Conservation (phyloP, 1,284 basidiomycete species). For the Laetiporus sulphureus region DNA sequence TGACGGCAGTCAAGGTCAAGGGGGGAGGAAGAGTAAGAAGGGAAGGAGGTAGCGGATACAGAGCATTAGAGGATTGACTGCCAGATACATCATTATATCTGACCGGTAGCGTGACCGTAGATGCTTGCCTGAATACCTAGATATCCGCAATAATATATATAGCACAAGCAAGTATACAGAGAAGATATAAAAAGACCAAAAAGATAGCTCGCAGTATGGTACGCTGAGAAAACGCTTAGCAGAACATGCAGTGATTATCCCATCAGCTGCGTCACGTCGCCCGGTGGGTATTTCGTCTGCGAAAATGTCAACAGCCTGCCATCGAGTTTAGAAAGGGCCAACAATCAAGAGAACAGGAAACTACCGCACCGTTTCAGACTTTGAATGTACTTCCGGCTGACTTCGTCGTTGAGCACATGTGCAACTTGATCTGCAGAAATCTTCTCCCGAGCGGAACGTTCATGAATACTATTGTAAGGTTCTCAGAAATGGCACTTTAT, state of each 20-base stretch:
- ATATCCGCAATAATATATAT: too few species aligned
- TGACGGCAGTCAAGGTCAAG: background rate
- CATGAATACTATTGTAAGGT: conserved; percentile 92
- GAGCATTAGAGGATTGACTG: too few species aligned
- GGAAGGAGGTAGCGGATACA: conserved; percentile 9
- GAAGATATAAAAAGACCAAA: too few species aligned
- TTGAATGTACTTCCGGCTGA: conserved; percentile 98
- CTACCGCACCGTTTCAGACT: conserved; percentile 80
- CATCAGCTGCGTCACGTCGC: conserved; percentile 88
- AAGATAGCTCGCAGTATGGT: too few species aligned
- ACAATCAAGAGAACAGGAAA: conserved; percentile 3
- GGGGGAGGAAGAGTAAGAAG: conserved; percentile 9
- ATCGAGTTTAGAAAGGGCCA: conserved; percentile 2
- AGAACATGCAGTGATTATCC: conserved; percentile 38
- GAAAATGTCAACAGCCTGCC: conserved; percentile 85
- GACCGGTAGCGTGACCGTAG: too few species aligned
- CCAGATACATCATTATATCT: too few species aligned
- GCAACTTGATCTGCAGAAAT: conserved; percentile 96
- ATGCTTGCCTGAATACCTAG: too few species aligned
- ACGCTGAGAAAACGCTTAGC: too few species aligned
- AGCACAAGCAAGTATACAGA: too few species aligned
- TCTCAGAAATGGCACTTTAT: too few species aligned
- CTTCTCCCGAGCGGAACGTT: conserved; percentile 94
- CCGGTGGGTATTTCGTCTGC: conserved; percentile 90
- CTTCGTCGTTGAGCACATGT: conserved; percentile 98